Percentiles rank a stretch among this genome's conserved stretches.
These are phyloP conservation scores for Basipetospora sp. DNA, from an alignment of 2,329 filamentous ascomycete genomes.

Conservation along the genomic window DNA sequence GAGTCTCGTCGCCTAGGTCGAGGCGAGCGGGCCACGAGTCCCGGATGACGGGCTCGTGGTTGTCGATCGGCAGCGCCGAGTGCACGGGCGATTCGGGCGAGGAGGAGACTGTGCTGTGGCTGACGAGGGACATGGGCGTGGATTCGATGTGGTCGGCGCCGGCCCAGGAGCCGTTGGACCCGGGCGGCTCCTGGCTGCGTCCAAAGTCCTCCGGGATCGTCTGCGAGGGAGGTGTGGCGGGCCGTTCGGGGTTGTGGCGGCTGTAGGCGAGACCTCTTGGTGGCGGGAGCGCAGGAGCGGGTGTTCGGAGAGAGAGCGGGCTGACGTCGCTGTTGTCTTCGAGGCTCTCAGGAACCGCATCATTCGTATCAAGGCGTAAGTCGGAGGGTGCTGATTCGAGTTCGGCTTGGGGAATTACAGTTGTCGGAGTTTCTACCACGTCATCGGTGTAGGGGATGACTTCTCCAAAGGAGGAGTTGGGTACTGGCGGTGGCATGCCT, in stretches of 20 bases:
- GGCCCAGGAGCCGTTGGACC: slow-evolving; percentile 17
- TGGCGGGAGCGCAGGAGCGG: background rate
- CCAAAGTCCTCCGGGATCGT: slow-evolving; percentile 11
- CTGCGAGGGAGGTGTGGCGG: slow-evolving; percentile 10
- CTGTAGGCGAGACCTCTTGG: slow-evolving; percentile 15
- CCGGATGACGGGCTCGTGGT: slow-evolving; percentile 19
- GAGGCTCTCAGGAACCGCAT: background rate
- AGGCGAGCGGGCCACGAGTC: slow-evolving; percentile 16
- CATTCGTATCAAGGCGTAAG: background rate
- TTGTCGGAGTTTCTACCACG: background rate
- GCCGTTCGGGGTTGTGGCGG: slow-evolving; percentile 14
- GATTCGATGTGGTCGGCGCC: slow-evolving; percentile 10
- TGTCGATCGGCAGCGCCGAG: slow-evolving; percentile 12
- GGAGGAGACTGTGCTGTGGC: slow-evolving; percentile 21
- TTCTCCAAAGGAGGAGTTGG: background rate
- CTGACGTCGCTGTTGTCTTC: slow-evolving; percentile 5
- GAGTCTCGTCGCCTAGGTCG: too few relatives aligned
- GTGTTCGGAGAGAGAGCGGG: background rate
- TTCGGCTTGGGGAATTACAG: background rate
- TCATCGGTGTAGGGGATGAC: too few relatives aligned
- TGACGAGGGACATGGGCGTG: slow-evolving; percentile 20
- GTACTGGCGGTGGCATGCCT: background rate
- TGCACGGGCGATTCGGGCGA: slow-evolving; percentile 18
- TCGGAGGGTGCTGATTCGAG: background rate
- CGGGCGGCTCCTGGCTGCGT: slow-evolving; percentile 20